These are phyloP conservation scores for Harrya chromipes DNA, from an alignment of 768 basidiomycete genomes.

Conservation along the genomic window DNA sequence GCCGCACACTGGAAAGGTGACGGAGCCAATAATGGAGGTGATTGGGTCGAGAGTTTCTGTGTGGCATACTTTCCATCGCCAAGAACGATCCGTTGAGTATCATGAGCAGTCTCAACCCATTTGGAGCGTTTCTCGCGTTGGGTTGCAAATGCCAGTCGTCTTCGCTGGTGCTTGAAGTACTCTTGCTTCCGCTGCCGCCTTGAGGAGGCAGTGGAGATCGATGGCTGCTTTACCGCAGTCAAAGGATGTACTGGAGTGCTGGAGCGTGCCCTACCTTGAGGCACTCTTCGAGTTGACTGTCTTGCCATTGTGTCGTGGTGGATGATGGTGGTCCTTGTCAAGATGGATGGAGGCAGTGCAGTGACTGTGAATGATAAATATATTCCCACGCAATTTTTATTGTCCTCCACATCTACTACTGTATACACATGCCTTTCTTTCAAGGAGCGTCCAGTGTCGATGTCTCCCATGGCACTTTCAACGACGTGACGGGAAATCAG, in stretches of 20 bases:
- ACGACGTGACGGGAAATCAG: slow-evolving; percentile 22
- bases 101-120: slow-evolving; percentile 35
- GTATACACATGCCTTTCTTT: slow-evolving; percentile 23
- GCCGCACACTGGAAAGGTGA: slow-evolving; percentile 19
- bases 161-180: slow-evolving; percentile 19
- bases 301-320: slow-evolving; percentile 20
- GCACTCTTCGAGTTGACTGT: slow-evolving; percentile 18
- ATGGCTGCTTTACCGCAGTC: slow-evolving; percentile 26
- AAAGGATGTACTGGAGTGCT: slow-evolving; percentile 21
- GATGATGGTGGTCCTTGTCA: slow-evolving; percentile 3
- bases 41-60: slow-evolving; percentile 18
- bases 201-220: slow-evolving; percentile 7
- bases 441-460: slow-evolving; percentile 18
- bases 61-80: slow-evolving; percentile 41
- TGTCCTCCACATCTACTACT: no score
- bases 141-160: slow-evolving; percentile 17
- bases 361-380: not conserved
- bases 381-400: not conserved
- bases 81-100: slow-evolving; percentile 37
- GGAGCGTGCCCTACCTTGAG: slow-evolving; percentile 28
- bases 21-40: slow-evolving; percentile 1
- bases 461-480: slow-evolving; percentile 16
- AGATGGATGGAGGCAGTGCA: not conserved
- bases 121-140: slow-evolving; percentile 26
- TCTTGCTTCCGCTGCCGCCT: slow-evolving; percentile 24